Evolutionary conservation across 2,329 filamentous ascomycete species (phyloP).

Genomic region (Neofusicoccum laricinum): DNA sequence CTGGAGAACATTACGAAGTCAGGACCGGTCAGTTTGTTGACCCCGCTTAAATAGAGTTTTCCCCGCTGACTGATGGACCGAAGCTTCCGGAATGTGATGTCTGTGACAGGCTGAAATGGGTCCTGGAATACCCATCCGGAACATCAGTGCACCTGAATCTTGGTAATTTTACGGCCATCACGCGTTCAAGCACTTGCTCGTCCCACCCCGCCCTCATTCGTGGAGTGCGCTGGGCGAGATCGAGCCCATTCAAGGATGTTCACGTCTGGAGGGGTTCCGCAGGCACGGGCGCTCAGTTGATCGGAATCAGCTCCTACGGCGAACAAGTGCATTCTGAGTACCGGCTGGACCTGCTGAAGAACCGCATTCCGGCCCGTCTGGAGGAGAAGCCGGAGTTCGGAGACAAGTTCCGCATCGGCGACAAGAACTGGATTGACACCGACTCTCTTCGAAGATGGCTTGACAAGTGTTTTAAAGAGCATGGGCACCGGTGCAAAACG

Average conservation of each 20-base stretch:
- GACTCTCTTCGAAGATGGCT: neutral
- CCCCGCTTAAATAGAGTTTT: neutral
- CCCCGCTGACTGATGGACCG: neutral
- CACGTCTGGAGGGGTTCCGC: neutral
- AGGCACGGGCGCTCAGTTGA: slow-evolving; percentile 5
- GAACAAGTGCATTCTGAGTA: slow-evolving; percentile 3
- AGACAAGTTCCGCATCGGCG: neutral
- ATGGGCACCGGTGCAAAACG: neutral
- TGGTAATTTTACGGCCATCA: neutral
- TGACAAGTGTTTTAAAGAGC: neutral
- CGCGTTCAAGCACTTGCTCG: neutral
- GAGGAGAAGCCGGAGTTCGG: neutral
- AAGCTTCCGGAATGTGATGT: slow-evolving; percentile 6
- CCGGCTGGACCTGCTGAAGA: neutral
- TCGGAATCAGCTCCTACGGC: neutral
- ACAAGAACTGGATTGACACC: neutral
- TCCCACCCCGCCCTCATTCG: neutral
- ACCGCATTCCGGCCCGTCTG: neutral
- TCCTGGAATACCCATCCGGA: neutral
- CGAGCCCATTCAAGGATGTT: neutral
- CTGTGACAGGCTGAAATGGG: slow-evolving; percentile 1
- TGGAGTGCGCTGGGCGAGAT: neutral
- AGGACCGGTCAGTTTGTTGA: neutral
- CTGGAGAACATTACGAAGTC: neutral
- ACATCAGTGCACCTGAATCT: slow-evolving; percentile 2